Base-by-base conservation (phyloP, 1,139 yeast species). In the Candida frijolesensis region DNA sequence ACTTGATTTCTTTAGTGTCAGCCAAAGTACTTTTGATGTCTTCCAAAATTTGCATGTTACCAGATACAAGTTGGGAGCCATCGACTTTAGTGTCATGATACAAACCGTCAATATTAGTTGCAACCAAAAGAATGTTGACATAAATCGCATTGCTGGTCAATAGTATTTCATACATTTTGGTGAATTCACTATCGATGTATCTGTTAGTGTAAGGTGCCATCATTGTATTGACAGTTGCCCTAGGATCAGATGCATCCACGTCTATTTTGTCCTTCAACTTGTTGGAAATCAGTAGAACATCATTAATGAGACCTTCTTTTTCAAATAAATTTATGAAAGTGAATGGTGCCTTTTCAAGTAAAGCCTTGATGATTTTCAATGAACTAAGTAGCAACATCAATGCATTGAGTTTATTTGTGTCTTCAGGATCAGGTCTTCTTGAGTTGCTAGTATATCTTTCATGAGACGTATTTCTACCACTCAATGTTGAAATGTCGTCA, bases 261-360 rank as follows among this genome's bases (percentile, higher is more conserved):
- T 50, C 46, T 15, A 48, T 56, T 22, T 48, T 46, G 9, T 49
- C 49, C 44, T 45, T 55, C 22, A 63, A 54, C 30, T 51, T 51
- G 10, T 61, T 52, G 18, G 67, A 51, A n/a, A 66, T 62, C 1
- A 54, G 52, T 10, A 61, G 58, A 3, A 80, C 70, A 60, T 88
- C 92, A 15, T 78, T 72, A 10, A 87, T 69, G 22, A 87, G 68
- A 0, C 97, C 97, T 59, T 90, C 95, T 52, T 89, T 78, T 57
- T 81, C 87, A 54, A 90, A 83, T 5, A 75, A 74, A 0, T 67
- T 61, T 11, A 83, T 62, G 48, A 79, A 83, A 0, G 66, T 55
- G 2, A 65, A 67, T 0, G 85, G 80, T 11, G 79, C 69, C 51
- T 76, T 76, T 4, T 65, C 64, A 19, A 87, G 66, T 4, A 82